phyloP scores from a whole-genome alignment of 2,329 filamentous ascomycete species.

The Metarhizium guizhouense region DNA sequence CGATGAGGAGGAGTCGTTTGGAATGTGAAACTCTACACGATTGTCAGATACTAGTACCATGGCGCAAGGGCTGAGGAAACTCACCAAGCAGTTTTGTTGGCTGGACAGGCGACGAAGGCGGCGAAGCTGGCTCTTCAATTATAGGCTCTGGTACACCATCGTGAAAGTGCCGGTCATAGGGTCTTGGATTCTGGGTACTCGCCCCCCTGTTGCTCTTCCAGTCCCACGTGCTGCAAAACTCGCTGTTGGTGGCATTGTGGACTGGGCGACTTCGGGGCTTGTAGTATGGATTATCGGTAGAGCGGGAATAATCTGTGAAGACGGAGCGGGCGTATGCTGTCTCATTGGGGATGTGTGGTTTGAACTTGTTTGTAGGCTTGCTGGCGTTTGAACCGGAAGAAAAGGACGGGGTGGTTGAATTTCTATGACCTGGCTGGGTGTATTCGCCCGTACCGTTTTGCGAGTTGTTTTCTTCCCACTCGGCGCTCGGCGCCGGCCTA shows the following conservation, averaged over 20 bases:
- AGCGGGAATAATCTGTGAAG: constrained; percentile 17
- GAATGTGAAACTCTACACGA: background rate
- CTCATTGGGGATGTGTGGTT: background rate
- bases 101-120: constrained; percentile 14
- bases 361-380: background rate
- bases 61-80: background rate
- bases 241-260: constrained; percentile 5
- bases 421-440: background rate
- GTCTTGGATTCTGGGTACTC: background rate
- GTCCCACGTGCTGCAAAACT: constrained; percentile 1
- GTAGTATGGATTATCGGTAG: constrained; percentile 25
- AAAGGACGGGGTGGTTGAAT: background rate
- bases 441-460: background rate
- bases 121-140: constrained; percentile 24
- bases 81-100: constrained; percentile 21
- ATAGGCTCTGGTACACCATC: constrained; percentile 21
- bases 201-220: background rate
- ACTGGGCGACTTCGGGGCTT: constrained; percentile 15
- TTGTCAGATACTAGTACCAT: background rate
- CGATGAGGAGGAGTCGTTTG: background rate
- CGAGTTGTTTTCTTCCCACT: background rate
- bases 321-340: constrained; percentile 1
- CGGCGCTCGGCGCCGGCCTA: background rate
- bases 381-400: background rate
- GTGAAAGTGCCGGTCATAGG: background rate